Base-by-base conservation (phyloP, 805 yeast species). In the Saturnispora kantuleensis region DNA sequence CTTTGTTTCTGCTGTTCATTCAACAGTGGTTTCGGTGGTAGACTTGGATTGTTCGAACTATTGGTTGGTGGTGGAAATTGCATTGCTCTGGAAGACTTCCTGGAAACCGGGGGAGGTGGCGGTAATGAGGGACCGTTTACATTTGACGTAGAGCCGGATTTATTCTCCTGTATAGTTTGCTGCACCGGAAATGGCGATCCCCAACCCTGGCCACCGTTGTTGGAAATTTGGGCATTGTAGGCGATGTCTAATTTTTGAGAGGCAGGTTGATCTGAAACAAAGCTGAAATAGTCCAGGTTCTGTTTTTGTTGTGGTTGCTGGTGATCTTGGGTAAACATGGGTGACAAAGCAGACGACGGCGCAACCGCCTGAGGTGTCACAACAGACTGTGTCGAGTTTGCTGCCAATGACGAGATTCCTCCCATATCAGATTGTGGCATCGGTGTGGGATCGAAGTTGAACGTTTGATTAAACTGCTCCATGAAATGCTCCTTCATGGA, bases 401-500 rank as follows among this genome's bases (percentile, higher is more conserved):
- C 43, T 13, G 49, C 35, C 39, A 56, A 47, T n/a, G 46, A 15
- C 2, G 43, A 38, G 6, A 48, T 41, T 42, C 43, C 18, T 33
- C 47, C 31, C 34, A 16, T 16, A 12, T 26, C 42, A 30, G 35
- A 8, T n/a, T 15, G 2, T 5, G 41, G 11, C 16, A 28, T 16
- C 7, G 46, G 38, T 6, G 45, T 42, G 5, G 31, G 31, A 13
- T 42, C 47, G 10, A 45, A 38, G 29, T 45, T 39, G 28, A 50
- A 50, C 4, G 53, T 48, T 39, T 50, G 53, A n/a, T 48, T 49
- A 45, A 50, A 50, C 42, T 41, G 55, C 31, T 47, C 48, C 44
- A 51, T 47, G 29, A 47, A 53, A 21, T 56, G 61, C n/a, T 45
- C 56, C 44, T 63, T 53, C 60, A 61, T 58, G 3, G 76, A 69